These are phyloP conservation scores for Pneumocystis carinii DNA, from an alignment of 1,139 yeast species.

Conservation along the genomic window DNA sequence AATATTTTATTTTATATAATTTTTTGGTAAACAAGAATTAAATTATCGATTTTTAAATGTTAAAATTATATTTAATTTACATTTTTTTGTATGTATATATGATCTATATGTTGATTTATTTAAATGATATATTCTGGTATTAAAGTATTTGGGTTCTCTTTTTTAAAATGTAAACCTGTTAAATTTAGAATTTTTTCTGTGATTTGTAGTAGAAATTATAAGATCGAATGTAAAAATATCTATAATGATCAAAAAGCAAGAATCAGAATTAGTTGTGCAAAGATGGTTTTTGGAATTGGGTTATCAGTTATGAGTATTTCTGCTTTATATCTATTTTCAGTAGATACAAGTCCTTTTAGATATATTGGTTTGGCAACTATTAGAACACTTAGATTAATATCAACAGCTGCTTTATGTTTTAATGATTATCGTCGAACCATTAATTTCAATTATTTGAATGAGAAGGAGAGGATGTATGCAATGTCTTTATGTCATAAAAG, in stretches of 20 bases:
- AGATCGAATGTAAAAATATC: neutral
- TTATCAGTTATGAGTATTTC: neutral
- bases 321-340: neutral
- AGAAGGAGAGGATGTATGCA: conserved; percentile 39
- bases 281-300: neutral
- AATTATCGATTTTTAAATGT: neutral
- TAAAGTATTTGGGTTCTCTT: neutral
- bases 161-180: neutral
- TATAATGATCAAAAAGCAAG: neutral
- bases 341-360: neutral
- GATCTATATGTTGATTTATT: neutral
- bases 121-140: neutral
- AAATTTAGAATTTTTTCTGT: neutral
- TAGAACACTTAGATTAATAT: neutral
- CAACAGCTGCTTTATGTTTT: neutral
- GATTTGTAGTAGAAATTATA: neutral
- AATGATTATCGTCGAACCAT: conserved; percentile 41
- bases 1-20: neutral
- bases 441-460: conserved; percentile 31
- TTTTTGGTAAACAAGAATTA: too few species aligned
- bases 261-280: neutral
- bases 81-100: neutral
- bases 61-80: neutral
- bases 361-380: neutral
- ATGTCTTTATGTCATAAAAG: conserved; percentile 48